Evolutionary conservation across 2,329 filamentous ascomycete species (phyloP).

Genomic region (Gliomastix tumulicola): DNA sequence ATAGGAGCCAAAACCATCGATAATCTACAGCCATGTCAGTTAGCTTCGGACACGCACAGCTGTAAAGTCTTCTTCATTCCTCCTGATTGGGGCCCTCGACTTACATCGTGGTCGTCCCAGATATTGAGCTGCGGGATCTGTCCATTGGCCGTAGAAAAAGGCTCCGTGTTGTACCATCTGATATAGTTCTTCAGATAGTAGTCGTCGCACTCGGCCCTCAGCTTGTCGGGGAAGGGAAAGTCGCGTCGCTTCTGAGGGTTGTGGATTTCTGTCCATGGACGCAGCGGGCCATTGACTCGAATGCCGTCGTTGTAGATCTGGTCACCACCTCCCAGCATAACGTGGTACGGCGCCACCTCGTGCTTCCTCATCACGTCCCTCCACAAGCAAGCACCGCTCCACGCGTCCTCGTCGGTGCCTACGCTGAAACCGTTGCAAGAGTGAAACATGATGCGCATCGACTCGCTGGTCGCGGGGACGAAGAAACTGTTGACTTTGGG

Average conservation of each 20-base stretch:
- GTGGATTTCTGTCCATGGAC: slow-evolving; percentile 73
- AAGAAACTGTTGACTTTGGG: slow-evolving; percentile 66
- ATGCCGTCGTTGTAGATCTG: slow-evolving; percentile 97
- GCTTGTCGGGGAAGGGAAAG: slow-evolving; percentile 67
- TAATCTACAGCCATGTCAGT: slow-evolving; percentile 56
- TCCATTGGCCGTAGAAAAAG: slow-evolving; percentile 79
- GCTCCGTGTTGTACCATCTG: slow-evolving; percentile 72
- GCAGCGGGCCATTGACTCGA: slow-evolving; percentile 74
- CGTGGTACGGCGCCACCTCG: slow-evolving; percentile 76
- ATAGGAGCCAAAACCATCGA: slow-evolving; percentile 91
- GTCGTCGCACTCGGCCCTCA: slow-evolving; percentile 78
- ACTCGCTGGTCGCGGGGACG: slow-evolving; percentile 73
- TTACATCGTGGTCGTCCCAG: slow-evolving; percentile 89
- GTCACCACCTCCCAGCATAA: slow-evolving; percentile 91
- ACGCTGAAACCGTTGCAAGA: slow-evolving; percentile 96
- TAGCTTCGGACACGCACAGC: neutral
- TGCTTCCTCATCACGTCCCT: slow-evolving; percentile 86
- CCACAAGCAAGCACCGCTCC: slow-evolving; percentile 90
- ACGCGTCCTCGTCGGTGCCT: slow-evolving; percentile 76
- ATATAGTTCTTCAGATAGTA: slow-evolving; percentile 92
- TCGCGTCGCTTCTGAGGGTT: slow-evolving; percentile 78
- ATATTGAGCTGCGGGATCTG: slow-evolving; percentile 96
- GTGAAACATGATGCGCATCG: slow-evolving; percentile 98
- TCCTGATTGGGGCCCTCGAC: no score
- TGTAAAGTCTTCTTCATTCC: no score